Percentiles rank a stretch among this genome's conserved stretches.
Evolutionary conservation across 176 grass and related monocot genomes (phyloP).

Genomic region (Stipa capillata): DNA sequence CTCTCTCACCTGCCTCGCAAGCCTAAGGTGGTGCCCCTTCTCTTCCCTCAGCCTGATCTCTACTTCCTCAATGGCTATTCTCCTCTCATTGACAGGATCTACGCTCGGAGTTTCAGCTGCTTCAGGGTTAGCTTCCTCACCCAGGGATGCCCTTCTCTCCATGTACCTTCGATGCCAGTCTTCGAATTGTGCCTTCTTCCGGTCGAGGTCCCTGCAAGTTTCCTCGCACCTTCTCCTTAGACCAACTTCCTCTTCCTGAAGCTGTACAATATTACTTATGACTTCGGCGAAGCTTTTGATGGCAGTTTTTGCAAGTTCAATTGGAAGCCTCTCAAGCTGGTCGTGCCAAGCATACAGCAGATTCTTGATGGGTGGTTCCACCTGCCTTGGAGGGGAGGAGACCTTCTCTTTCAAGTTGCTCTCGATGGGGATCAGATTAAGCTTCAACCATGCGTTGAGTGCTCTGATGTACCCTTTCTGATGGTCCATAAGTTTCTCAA

Average conservation of each 20-base stretch:
- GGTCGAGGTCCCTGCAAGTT: slow-evolving; percentile 38
- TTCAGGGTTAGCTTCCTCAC: slow-evolving; percentile 46
- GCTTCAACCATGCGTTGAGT: slow-evolving; percentile 78
- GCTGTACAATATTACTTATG: slow-evolving; percentile 48
- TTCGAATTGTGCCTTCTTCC: slow-evolving; percentile 57
- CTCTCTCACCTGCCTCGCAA: slow-evolving; percentile 77
- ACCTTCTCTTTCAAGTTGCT: slow-evolving; percentile 86
- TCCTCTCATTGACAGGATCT: slow-evolving; percentile 55
- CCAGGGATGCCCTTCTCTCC: slow-evolving; percentile 37
- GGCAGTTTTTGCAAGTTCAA: slow-evolving; percentile 60
- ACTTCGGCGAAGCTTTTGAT: slow-evolving; percentile 71
- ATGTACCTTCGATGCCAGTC: slow-evolving; percentile 58
- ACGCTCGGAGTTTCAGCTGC: slow-evolving; percentile 18
- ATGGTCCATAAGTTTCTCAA: slow-evolving; percentile 63
- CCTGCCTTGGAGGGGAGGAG: slow-evolving; percentile 56
- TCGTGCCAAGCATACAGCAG: slow-evolving; percentile 81
- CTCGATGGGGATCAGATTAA: slow-evolving; percentile 86
- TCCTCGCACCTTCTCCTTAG: slow-evolving; percentile 60
- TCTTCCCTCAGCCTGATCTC: slow-evolving; percentile 58
- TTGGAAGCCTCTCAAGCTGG: slow-evolving; percentile 64
- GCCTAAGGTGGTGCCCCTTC: slow-evolving; percentile 34
- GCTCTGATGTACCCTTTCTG: slow-evolving; percentile 79
- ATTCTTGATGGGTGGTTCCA: slow-evolving; percentile 62
- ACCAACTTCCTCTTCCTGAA: slow-evolving; percentile 61
- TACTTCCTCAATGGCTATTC: slow-evolving; percentile 34